phyloP scores from a whole-genome alignment of 495 filamentous ascomycete genomes.

The Xylaria curta region DNA sequence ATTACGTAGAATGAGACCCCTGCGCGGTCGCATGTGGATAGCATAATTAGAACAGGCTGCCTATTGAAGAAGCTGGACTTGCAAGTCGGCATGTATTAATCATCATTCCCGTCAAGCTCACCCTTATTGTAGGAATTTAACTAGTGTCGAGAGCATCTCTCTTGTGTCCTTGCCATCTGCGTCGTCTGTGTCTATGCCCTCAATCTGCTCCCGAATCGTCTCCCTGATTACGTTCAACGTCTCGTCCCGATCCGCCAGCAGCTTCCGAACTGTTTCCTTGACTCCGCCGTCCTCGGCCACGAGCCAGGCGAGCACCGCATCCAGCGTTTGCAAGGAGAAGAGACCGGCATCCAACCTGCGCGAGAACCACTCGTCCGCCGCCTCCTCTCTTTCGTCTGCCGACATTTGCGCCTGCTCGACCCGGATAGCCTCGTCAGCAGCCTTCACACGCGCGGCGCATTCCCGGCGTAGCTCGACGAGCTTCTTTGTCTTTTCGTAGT shows the following conservation, averaged over 20 bases:
- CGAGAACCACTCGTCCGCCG: slow-evolving; percentile 73
- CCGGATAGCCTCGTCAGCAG: slow-evolving; percentile 72
- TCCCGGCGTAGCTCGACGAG: slow-evolving; percentile 74
- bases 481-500: slow-evolving; percentile 82
- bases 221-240: slow-evolving; percentile 62
- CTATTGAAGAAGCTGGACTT: slow-evolving; percentile 21
- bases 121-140: slow-evolving; percentile 61
- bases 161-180: slow-evolving; percentile 62
- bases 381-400: slow-evolving; percentile 68
- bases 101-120: slow-evolving; percentile 32
- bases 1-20: not conserved
- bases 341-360: slow-evolving; percentile 85
- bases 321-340: slow-evolving; percentile 84
- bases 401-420: slow-evolving; percentile 57
- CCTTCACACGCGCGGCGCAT: slow-evolving; percentile 67
- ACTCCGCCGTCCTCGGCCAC: slow-evolving; percentile 89
- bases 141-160: slow-evolving; percentile 74
- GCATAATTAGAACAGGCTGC: slow-evolving; percentile 19
- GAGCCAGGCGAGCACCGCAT: slow-evolving; percentile 91
- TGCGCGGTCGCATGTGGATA: not conserved
- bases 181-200: slow-evolving; percentile 63
- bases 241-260: slow-evolving; percentile 74
- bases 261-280: slow-evolving; percentile 64
- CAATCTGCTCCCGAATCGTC: slow-evolving; percentile 74
- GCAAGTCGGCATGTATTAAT: slow-evolving; percentile 33